Conservation (phyloP, 768 basidiomycete genomes). For the Pholiota molesta region DNA sequence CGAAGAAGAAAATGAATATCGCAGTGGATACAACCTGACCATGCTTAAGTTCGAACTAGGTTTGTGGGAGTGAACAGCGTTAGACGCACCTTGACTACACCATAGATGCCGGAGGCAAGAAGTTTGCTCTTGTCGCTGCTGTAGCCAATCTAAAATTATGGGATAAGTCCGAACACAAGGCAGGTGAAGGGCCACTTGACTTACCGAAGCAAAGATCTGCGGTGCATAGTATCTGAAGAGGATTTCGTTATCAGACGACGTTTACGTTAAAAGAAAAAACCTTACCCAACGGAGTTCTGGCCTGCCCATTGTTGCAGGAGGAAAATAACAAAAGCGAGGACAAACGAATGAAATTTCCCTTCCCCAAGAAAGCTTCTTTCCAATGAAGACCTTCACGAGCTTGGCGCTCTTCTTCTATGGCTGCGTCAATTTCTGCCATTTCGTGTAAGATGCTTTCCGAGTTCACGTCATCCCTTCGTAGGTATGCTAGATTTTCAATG, state of each 20-base stretch:
- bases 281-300: constrained; percentile 72
- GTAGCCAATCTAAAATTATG: constrained; percentile 59
- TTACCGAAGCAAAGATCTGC: constrained; percentile 70
- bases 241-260: neutral
- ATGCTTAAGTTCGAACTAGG: neutral
- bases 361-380: constrained; percentile 76
- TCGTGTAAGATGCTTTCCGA: constrained; percentile 56
- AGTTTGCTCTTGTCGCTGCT: constrained; percentile 50
- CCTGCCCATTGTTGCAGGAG: constrained; percentile 83
- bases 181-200: constrained; percentile 10
- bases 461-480: constrained; percentile 48
- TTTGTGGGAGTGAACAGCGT: too few species aligned
- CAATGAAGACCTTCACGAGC: constrained; percentile 64
- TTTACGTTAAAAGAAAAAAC: neutral
- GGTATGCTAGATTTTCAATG: constrained; percentile 60
- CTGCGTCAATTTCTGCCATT: constrained; percentile 82
- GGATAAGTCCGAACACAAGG: neutral
- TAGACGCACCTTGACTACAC: constrained; percentile 25
- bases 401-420: constrained; percentile 71
- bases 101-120: constrained; percentile 72
- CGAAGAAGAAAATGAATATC: constrained; percentile 68
- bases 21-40: constrained; percentile 60
- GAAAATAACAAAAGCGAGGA: constrained; percentile 82
- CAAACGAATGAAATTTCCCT: constrained; percentile 80
- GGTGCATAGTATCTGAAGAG: constrained; percentile 65